A percentile compares a stretch with the other conserved stretches of the same genome.
These are phyloP conservation scores for Phytopythium chamaehyphon DNA, from an alignment of 352 stramenopile genomes.

Conservation along the genomic window DNA sequence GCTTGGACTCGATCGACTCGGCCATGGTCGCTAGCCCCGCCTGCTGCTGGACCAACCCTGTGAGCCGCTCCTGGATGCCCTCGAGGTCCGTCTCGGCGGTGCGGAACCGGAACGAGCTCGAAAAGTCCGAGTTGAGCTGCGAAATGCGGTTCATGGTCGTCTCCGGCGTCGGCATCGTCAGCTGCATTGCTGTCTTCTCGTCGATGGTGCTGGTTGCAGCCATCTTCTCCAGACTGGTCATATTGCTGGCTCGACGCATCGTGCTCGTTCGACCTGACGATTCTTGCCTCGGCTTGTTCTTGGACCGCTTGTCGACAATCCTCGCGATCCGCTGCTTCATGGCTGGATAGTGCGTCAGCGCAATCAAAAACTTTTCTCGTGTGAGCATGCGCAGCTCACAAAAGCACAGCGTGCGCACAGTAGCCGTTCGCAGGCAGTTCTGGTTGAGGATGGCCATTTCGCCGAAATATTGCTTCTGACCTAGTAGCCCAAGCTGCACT, in stretches of 20 bases:
- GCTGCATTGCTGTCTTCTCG: constrained; percentile 47
- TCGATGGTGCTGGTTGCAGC: constrained; percentile 42
- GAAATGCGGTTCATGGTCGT: constrained; percentile 69
- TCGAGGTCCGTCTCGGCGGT: constrained; percentile 72
- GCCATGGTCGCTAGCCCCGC: constrained; percentile 41
- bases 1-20: constrained; percentile 33
- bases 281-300: constrained; percentile 27
- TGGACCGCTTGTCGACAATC: constrained; percentile 64
- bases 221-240: constrained; percentile 50
- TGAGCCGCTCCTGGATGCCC: constrained; percentile 60
- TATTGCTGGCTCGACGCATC: constrained; percentile 15
- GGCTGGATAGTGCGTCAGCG: constrained; percentile 59
- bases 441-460: constrained; percentile 82
- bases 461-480: constrained; percentile 82
- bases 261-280: neutral
- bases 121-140: constrained; percentile 88
- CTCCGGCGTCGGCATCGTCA: constrained; percentile 31
- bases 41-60: constrained; percentile 52
- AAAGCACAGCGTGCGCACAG: constrained; percentile 74
- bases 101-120: constrained; percentile 63
- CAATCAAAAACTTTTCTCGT: constrained; percentile 72
- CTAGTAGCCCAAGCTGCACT: constrained; percentile 58
- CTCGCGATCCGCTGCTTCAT: constrained; percentile 79
- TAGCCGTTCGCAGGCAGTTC: constrained; percentile 65
- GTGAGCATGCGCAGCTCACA: constrained; percentile 80